Evolutionary conservation across 139 green algal species (phyloP), one percentile per base, ranked within the genome.

Genomic region (Eudorina sp.): DNA sequence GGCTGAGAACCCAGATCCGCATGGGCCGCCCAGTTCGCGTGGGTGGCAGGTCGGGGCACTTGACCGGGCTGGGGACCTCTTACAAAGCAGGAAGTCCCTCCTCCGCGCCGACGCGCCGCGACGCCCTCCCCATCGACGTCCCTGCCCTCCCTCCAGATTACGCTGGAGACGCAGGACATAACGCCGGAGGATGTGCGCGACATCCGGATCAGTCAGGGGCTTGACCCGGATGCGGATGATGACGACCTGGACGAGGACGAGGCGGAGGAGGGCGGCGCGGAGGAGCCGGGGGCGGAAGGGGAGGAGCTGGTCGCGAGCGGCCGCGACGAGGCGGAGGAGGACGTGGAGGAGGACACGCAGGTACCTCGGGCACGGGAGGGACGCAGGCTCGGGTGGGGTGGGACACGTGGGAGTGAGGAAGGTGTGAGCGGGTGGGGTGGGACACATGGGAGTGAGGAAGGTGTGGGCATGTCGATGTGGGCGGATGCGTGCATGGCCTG

Each of bases 131-230:
- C 40, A 4, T 7, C 70, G 4, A 5, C 40, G 19, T 27, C 40
- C 73, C 73, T 11, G 3, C 34, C 45, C 38, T 31, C 48, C 16
- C 23, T 45, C 19, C 76, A 92, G 89, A 92, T 92, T 60, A 86
- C 78, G n/a, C 85, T 92, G 14, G 74, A 60, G 48, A 68, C 85
- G 29, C 85, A 74, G 27, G 89, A 90, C 19, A 69, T 90, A 11
- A 87, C 89, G 6, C 66, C 88, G 5, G 66, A 86, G 34, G 70
- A 81, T 7, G 53, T 34, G 7, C 74, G 53, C 23, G 79, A 90
- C 38, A 83, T 86, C 19, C 25, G 53, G 4, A 48, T 31, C 27
- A 69, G 38, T 27, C 31, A 38, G 53, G 48, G 43, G 18, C 9
- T 78, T 53, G 51, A 48, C n/a, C 51, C 75, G 70, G 60, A 84